Base-by-base conservation (phyloP, 2,329 filamentous ascomycete genomes). In the Aspergillus oerlinghausenensis region DNA sequence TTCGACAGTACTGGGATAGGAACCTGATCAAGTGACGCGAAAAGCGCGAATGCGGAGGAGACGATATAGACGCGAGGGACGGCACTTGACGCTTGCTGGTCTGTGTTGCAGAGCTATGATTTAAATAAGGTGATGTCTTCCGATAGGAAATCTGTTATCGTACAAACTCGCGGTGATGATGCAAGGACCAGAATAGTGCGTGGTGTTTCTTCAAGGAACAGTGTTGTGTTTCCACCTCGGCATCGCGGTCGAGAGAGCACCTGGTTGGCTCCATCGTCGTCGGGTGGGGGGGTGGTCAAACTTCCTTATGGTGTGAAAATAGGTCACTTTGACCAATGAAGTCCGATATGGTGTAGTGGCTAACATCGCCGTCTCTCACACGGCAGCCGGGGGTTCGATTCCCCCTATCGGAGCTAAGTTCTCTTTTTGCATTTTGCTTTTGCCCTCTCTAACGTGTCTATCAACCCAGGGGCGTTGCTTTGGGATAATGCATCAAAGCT, bases 301-400 rank as follows among this genome's bases (percentile, higher is more conserved):
- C 25, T 26, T 5, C 25, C 25, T 26, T 4, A 26, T 26, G 25
- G 1, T 26, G 5, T 4, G 7, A 26, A 26, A 26, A 7, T 7
- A 7, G 25, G 2, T 7, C 25, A 26, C 6, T 6, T 26, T 5
- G 5, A 26, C 5, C 25, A 26, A 10, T 32, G 10, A 26, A 28
- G 14, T 58, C 53, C 56, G 52, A 52, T 55, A 52, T 63, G 60
- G 60, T 63, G 60, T 63, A 61, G 57, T 61, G 60, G 60, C 55
- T 60, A 63, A 63, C 61, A 63, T 61, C 57, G 57, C 50, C 49
- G 59, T 63, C 61, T 63, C 62, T 67, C 66, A 66, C 64, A 65
- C 64, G 56, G 59, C 64, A 66, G 64, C 64, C 52, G 35, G 64
- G 64, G 63, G 63, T 66, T 65, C 63, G 63, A 66, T 66, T 66